Conservation (phyloP, 2,329 filamentous ascomycete species). For the Nigrospora sphaerica region DNA sequence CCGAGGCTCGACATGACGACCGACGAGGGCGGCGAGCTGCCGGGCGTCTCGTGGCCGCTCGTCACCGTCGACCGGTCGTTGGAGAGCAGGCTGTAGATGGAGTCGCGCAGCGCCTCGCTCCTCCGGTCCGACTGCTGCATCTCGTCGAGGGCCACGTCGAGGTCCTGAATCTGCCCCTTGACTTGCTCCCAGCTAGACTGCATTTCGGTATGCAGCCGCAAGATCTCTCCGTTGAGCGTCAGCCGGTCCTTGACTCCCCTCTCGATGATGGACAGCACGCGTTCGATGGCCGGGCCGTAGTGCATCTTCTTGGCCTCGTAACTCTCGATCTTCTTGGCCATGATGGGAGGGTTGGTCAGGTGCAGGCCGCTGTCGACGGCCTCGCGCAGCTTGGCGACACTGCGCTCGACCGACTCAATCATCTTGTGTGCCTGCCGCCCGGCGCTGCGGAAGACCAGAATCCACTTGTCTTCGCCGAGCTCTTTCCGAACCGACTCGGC, state of each 20-base stretch:
- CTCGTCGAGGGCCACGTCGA: slow-evolving; percentile 71
- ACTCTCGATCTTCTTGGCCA: slow-evolving; percentile 80
- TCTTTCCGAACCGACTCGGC: slow-evolving; percentile 85
- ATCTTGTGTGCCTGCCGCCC: slow-evolving; percentile 91
- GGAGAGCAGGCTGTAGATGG: slow-evolving; percentile 85
- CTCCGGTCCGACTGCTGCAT: slow-evolving; percentile 54
- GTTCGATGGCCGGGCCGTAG: slow-evolving; percentile 87
- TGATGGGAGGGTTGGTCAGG: slow-evolving; percentile 59
- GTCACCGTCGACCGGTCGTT: slow-evolving; percentile 67
- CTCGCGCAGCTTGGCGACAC: slow-evolving; percentile 74
- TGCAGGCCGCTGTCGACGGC: slow-evolving; percentile 69
- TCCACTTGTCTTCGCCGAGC: slow-evolving; percentile 91
- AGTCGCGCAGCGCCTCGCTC: slow-evolving; percentile 78
- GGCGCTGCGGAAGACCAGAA: slow-evolving; percentile 89
- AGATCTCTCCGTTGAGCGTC: slow-evolving; percentile 92
- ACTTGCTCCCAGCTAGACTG: slow-evolving; percentile 73
- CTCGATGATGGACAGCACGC: slow-evolving; percentile 86
- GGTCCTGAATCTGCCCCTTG: slow-evolving; percentile 68
- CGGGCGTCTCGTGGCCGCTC: slow-evolving; percentile 64
- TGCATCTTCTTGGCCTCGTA: slow-evolving; percentile 94
- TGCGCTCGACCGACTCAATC: slow-evolving; percentile 90
- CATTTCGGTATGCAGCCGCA: slow-evolving; percentile 80
- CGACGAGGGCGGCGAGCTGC: slow-evolving; percentile 58
- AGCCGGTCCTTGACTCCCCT: slow-evolving; percentile 93
- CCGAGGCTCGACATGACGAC: slow-evolving; percentile 53